A percentile compares a stretch with the other conserved stretches of the same genome.
These are phyloP conservation scores for Oryza coarctata DNA, from an alignment of 176 grass and related monocot genomes.

Conservation along the genomic window DNA sequence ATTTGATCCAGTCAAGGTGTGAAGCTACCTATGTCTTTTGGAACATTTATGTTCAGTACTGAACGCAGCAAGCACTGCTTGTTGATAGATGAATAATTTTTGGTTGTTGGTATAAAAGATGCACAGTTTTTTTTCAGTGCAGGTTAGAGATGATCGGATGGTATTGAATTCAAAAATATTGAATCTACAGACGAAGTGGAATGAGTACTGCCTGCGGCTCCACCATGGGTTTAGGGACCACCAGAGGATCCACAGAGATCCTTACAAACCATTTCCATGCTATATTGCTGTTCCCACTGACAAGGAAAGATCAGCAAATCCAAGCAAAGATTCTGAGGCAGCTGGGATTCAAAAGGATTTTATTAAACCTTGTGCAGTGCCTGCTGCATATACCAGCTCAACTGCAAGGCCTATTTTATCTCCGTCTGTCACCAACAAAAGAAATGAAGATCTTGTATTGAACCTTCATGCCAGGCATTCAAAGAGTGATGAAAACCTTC, in stretches of 20 bases:
- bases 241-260: conserved; percentile 43
- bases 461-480: conserved; percentile 56
- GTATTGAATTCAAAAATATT: conserved; percentile 61
- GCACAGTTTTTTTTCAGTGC: conserved; percentile 71
- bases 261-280: conserved; percentile 40
- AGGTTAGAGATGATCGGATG: conserved; percentile 74
- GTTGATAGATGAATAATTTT: conserved; percentile 25
- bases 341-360: conserved; percentile 22
- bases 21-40: conserved; percentile 38
- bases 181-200: conserved; percentile 85
- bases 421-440: conserved; percentile 45
- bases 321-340: conserved; percentile 28
- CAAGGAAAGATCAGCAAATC: conserved; percentile 36
- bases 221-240: conserved; percentile 46
- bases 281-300: conserved; percentile 36
- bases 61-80: neutral
- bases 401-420: conserved; percentile 54
- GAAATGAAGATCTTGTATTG: conserved; percentile 57
- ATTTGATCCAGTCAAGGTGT: conserved; percentile 73
- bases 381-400: conserved; percentile 17
- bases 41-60: conserved; percentile 2
- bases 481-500: conserved; percentile 56
- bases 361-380: conserved; percentile 42
- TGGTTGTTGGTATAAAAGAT: conserved; percentile 54
- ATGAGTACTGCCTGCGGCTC: conserved; percentile 53